These are phyloP conservation scores for Sphaerulina populicola DNA, from an alignment of 2,329 filamentous ascomycete genomes.

Conservation along the genomic window DNA sequence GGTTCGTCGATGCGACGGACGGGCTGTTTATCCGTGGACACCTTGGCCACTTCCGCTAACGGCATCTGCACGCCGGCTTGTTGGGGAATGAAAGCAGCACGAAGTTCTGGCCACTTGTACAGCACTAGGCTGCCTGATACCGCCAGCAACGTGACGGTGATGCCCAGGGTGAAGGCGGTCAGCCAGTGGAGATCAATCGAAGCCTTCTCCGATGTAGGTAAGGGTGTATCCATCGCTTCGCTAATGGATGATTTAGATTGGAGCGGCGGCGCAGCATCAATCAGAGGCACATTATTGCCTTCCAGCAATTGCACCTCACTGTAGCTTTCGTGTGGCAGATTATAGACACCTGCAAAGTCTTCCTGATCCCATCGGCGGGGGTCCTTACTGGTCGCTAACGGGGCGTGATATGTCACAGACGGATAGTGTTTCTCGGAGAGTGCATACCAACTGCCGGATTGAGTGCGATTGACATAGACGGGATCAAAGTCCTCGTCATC, in stretches of 20 bases:
- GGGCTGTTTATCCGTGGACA: neutral
- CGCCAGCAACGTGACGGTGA: neutral
- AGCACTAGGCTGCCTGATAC: neutral
- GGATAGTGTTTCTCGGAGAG: slow-evolving; percentile 82
- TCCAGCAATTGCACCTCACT: slow-evolving; percentile 11
- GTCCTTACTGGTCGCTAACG: slow-evolving; percentile 50
- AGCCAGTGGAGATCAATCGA: slow-evolving; percentile 2
- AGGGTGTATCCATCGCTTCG: slow-evolving; percentile 4
- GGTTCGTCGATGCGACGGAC: slow-evolving; percentile 29
- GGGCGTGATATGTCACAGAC: slow-evolving; percentile 64
- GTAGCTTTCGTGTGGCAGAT: slow-evolving; percentile 16
- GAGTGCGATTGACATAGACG: slow-evolving; percentile 78
- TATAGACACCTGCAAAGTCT: slow-evolving; percentile 29
- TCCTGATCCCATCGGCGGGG: slow-evolving; percentile 39
- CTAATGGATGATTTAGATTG: neutral
- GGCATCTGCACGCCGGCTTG: slow-evolving; percentile 1
- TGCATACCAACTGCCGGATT: slow-evolving; percentile 85
- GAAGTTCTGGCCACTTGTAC: slow-evolving; percentile 7
- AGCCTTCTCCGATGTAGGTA: slow-evolving; percentile 1
- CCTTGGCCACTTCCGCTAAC: neutral
- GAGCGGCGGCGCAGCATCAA: slow-evolving; percentile 15
- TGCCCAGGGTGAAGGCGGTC: slow-evolving; percentile 1
- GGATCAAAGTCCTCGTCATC: slow-evolving; percentile 35
- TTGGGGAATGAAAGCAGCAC: neutral
- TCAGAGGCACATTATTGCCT: slow-evolving; percentile 12